Evolutionary conservation across 2,329 filamentous ascomycete genomes (phyloP), one percentile per base, ranked within the genome.

Genomic region (Trichoderma gracile): DNA sequence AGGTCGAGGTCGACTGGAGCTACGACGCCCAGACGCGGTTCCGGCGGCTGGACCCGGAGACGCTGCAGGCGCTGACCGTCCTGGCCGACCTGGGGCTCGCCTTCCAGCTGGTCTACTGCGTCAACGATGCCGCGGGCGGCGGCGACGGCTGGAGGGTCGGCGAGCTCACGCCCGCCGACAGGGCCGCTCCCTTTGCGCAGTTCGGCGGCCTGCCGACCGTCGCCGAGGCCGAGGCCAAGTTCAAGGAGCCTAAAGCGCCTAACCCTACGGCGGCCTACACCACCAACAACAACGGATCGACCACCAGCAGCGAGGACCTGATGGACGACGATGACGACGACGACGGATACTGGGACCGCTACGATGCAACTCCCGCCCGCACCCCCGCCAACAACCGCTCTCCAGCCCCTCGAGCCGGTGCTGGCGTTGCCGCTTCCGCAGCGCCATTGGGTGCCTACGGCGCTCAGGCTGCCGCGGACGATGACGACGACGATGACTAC

Each of bases 291-390:
- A 68, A 70, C 17, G 65, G 30, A 49, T 55, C 65, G 67, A 65
- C 55, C 65, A 64, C 56, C 40, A 54, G 25, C 30, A 68, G 30
- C 64, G 50, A 67, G 56, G 38, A 68, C 57, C 42, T 57, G 58
- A 45, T 43, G 8, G 71, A 73, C 0, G 78, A 82, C 1, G 85
- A 82, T 0, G 85, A 90, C 23, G 89, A 90, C 38, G 89, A 92
- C 67, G 89, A 91, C 68, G 88, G 88, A 69, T 94, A 94, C 75
- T 94, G 91, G 91, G 89, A 86, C 38, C 84, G 86, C 66, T 93
- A 94, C 74, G 90, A 92, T 73, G 84, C 85, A 27, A 91, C 89
- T 4, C 89, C 90, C 1, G 82, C 83, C 2, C 81, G 82, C 50
- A 90, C 88, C 10, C 88, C 88, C 1, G 86, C 83, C 7, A 76